phyloP scores from a whole-genome alignment of 2,329 filamentous ascomycete genomes.

The Fusarium hainanense region DNA sequence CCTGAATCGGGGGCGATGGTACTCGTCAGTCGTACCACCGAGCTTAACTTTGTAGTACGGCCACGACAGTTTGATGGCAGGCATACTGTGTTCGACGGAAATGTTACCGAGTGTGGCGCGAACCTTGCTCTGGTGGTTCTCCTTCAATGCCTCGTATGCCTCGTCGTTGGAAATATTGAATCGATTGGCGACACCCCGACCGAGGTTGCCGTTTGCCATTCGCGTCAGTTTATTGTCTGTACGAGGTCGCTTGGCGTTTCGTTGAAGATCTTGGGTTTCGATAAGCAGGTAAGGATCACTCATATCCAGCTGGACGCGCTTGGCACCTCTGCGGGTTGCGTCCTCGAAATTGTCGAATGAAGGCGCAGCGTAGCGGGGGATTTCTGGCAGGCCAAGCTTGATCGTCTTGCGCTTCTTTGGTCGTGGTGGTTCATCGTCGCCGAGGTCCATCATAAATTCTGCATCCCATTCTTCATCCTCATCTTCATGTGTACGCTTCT shows the following conservation, averaged over 20 bases:
- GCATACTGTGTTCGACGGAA: conserved; percentile 93
- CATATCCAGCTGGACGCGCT: conserved; percentile 84
- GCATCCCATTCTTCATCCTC: conserved; percentile 72
- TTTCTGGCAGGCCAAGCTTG: conserved; percentile 68
- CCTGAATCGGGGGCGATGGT: conserved; percentile 82
- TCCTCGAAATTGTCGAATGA: conserved; percentile 84
- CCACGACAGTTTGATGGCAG: conserved; percentile 90
- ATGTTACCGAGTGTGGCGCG: conserved; percentile 91
- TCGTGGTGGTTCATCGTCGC: conserved; percentile 59
- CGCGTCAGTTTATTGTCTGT: conserved; percentile 69
- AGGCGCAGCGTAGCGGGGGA: conserved; percentile 71
- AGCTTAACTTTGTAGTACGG: conserved; percentile 95
- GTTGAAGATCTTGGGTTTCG: conserved; percentile 77
- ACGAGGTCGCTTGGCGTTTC: conserved; percentile 69
- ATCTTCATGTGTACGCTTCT: conserved; percentile 51
- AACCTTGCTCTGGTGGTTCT: conserved; percentile 96
- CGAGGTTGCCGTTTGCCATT: conserved; percentile 75
- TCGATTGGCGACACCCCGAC: conserved; percentile 78
- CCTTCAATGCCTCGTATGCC: conserved; percentile 93
- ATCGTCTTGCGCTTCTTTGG: conserved; percentile 76
- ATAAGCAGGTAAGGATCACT: conserved; percentile 89
- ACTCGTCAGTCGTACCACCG: conserved; percentile 78
- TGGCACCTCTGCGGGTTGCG: conserved; percentile 77
- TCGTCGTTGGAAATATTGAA: conserved; percentile 98
- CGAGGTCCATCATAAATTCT: conserved; percentile 66